Conservation (phyloP, 2,329 filamentous ascomycete genomes). For the Pestalotiopsis fici region DNA sequence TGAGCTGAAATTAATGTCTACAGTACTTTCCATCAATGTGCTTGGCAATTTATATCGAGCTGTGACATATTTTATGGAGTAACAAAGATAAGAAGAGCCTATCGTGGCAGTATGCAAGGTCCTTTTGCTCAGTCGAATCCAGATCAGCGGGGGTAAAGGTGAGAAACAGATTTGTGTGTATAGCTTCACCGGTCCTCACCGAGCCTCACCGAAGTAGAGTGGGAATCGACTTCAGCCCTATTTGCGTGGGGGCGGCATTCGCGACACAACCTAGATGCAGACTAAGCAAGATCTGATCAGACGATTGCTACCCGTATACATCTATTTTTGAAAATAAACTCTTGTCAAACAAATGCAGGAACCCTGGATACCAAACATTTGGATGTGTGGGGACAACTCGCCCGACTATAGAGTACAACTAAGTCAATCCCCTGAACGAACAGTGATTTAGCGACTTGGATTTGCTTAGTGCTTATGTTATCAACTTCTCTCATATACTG, state of each 20-base stretch:
- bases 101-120: too few relatives aligned
- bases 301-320: neutral
- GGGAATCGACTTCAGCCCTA: neutral
- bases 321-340: neutral
- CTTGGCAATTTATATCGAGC: too few relatives aligned
- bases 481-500: neutral
- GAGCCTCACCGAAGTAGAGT: neutral
- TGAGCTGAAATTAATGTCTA: too few relatives aligned
- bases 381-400: neutral
- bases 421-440: neutral
- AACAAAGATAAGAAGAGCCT: too few relatives aligned
- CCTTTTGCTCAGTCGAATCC: too few relatives aligned
- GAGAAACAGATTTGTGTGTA: neutral
- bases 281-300: neutral
- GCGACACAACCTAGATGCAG: neutral
- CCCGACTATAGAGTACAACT: neutral
- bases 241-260: neutral
- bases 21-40: too few relatives aligned
- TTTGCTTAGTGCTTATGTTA: neutral
- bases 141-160: neutral
- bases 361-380: neutral
- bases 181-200: neutral
- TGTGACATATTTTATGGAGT: too few relatives aligned
- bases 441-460: neutral
- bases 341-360: neutral